Evolutionary conservation across 2,329 filamentous ascomycete species (phyloP).

Genomic region (Xylariaceae sp.): DNA sequence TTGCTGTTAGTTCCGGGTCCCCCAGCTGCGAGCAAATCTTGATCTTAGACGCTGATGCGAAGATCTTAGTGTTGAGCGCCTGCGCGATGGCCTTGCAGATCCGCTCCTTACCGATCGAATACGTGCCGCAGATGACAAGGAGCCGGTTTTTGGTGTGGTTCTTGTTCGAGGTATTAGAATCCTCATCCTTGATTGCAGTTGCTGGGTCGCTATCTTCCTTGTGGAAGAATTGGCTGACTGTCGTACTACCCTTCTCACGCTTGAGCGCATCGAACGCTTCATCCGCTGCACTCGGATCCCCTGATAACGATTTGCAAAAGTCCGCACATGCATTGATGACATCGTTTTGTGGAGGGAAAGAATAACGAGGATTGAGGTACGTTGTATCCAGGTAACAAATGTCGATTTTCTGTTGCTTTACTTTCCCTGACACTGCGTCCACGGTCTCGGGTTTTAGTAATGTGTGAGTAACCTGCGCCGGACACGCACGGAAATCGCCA

Average conservation of each 20-base stretch:
- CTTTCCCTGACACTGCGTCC: slow-evolving; percentile 73
- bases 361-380: slow-evolving; percentile 93
- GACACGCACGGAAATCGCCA: slow-evolving; percentile 92
- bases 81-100: slow-evolving; percentile 92
- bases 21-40: slow-evolving; percentile 84
- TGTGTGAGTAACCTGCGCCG: slow-evolving; percentile 81
- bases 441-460: slow-evolving; percentile 76
- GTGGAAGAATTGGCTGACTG: slow-evolving; percentile 60
- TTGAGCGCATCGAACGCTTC: slow-evolving; percentile 53
- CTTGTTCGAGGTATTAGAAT: slow-evolving; percentile 39
- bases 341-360: slow-evolving; percentile 86
- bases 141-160: slow-evolving; percentile 64
- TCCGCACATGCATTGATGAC: slow-evolving; percentile 89
- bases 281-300: slow-evolving; percentile 61
- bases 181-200: slow-evolving; percentile 26
- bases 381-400: slow-evolving; percentile 97
- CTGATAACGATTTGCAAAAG: slow-evolving; percentile 79
- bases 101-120: slow-evolving; percentile 96
- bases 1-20: slow-evolving; percentile 77
- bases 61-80: slow-evolving; percentile 87
- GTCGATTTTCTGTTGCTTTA: slow-evolving; percentile 84
- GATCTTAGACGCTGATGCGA: slow-evolving; percentile 81
- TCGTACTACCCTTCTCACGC: slow-evolving; percentile 48
- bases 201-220: slow-evolving; percentile 41
- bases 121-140: slow-evolving; percentile 92